A percentile compares a stretch with the other conserved stretches of the same genome.
Conservation (phyloP, 2,329 filamentous ascomycete species). For the Fusarium nematophilum region DNA sequence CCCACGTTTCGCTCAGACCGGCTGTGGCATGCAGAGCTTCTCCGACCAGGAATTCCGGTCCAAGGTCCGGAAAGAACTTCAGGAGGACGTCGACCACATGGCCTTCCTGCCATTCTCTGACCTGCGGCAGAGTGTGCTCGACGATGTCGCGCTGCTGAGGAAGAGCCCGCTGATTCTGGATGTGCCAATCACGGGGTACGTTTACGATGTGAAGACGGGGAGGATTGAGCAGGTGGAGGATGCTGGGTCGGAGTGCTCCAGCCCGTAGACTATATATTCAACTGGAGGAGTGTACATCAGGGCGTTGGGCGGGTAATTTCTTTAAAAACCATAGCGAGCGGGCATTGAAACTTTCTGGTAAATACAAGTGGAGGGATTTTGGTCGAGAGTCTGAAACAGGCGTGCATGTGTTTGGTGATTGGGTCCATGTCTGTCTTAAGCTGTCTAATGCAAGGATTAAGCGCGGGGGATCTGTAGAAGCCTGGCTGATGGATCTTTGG, state of each 20-base stretch:
- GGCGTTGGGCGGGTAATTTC: background rate
- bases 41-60: constrained; percentile 66
- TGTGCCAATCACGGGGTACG: constrained; percentile 75
- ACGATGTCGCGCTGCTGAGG: constrained; percentile 74
- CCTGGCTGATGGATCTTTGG: too few species aligned
- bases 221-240: constrained; percentile 53
- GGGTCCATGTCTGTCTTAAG: too few species aligned
- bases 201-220: constrained; percentile 83
- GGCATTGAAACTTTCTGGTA: background rate
- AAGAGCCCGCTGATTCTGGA: constrained; percentile 69
- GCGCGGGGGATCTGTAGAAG: too few species aligned
- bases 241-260: constrained; percentile 18
- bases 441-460: too few species aligned
- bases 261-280: constrained; percentile 5
- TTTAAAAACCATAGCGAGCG: constrained; percentile 6
- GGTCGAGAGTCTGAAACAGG: too few species aligned
- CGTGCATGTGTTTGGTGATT: too few species aligned
- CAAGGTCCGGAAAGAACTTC: constrained; percentile 70
- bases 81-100: constrained; percentile 60
- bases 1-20: constrained; percentile 46
- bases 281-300: background rate
- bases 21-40: constrained; percentile 74
- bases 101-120: constrained; percentile 76
- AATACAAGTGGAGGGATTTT: background rate
- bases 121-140: constrained; percentile 70